These are phyloP conservation scores for Amanita rubescens DNA, from an alignment of 768 basidiomycete species.

Conservation along the genomic window DNA sequence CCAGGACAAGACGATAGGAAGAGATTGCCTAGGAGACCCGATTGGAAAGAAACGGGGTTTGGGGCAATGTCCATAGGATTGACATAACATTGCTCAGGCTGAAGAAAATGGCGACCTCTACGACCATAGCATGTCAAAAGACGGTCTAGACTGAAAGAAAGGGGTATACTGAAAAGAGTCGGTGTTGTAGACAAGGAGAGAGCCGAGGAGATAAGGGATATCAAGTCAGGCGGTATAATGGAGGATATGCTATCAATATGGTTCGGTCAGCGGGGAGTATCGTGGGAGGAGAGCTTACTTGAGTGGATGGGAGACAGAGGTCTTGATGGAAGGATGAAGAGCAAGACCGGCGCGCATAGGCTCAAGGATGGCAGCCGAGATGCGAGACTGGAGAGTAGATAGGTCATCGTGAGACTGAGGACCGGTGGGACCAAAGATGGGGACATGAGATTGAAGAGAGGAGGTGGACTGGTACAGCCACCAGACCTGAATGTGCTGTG, in stretches of 20 bases:
- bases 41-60: neutral
- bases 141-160: constrained; percentile 36
- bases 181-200: constrained; percentile 29
- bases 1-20: constrained; percentile 89
- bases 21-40: constrained; percentile 64
- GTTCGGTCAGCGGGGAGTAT: constrained; percentile 12
- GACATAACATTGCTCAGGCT: neutral
- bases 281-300: constrained; percentile 43
- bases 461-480: constrained; percentile 32
- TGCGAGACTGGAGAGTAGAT: constrained; percentile 26
- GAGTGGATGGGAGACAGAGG: constrained; percentile 76
- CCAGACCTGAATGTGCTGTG: constrained; percentile 35
- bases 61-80: neutral
- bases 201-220: constrained; percentile 46
- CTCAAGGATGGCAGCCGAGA: constrained; percentile 49
- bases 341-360: constrained; percentile 17
- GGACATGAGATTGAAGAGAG: neutral
- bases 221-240: constrained; percentile 52
- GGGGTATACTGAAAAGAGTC: constrained; percentile 38
- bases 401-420: constrained; percentile 1
- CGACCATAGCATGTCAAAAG: constrained; percentile 20
- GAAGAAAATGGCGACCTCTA: constrained; percentile 12
- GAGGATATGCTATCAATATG: constrained; percentile 53
- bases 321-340: constrained; percentile 38
- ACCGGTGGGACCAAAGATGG: neutral